A percentile compares a stretch with the other conserved stretches of the same genome.
phyloP scores from a whole-genome alignment of 192 early-diverging fungal species.

The Funneliformis mosseae region DNA sequence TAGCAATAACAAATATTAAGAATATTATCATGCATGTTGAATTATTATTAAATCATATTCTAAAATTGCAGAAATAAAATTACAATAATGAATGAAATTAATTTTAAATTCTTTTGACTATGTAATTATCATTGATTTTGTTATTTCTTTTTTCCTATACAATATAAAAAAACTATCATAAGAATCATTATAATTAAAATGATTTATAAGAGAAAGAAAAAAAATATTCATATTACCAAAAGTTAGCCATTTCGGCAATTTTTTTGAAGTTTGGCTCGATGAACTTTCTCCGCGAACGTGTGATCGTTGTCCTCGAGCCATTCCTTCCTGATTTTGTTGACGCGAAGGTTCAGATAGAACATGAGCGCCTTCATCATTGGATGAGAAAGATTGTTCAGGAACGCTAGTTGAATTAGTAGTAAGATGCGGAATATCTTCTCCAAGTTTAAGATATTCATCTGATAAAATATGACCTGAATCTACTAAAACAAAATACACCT shows the following conservation, averaged over 20 bases:
- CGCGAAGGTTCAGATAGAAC: background rate
- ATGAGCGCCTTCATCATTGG: background rate
- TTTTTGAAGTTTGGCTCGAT: background rate
- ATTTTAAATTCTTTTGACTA: too few species aligned
- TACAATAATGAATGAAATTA: background rate
- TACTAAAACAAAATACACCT: background rate
- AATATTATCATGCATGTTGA: too few species aligned
- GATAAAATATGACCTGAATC: background rate
- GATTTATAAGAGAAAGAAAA: too few species aligned
- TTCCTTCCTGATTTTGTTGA: background rate
- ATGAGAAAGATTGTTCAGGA: background rate
- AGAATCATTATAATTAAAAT: too few species aligned
- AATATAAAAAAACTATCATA: too few species aligned
- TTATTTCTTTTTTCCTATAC: background rate
- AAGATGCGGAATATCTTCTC: background rate
- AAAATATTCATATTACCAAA: background rate
- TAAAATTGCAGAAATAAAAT: background rate
- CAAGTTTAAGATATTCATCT: constrained; percentile 12
- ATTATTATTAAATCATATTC: background rate
- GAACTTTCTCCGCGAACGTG: too few species aligned
- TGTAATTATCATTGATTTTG: background rate
- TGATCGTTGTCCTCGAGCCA: background rate
- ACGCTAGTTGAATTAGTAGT: background rate
- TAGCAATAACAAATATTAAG: too few species aligned
- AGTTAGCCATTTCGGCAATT: background rate